Evolutionary conservation across 805 yeast species (phyloP).

Genomic region (Saccharomycopsis olivae): DNA sequence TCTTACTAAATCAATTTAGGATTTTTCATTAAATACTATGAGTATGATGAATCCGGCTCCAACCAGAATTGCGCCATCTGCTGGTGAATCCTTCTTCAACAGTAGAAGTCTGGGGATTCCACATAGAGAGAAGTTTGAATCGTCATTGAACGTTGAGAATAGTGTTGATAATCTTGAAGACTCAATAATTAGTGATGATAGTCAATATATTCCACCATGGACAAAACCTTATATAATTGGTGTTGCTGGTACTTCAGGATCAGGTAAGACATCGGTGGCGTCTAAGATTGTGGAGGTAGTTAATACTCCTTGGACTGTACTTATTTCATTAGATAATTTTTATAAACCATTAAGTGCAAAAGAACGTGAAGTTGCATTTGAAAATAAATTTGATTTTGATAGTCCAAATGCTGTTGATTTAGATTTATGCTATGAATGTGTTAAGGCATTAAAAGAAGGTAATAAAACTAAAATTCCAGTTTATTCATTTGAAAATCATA

Average conservation of each 20-base stretch:
- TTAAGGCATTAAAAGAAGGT: constrained; percentile 62
- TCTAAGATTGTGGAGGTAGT: constrained; percentile 64
- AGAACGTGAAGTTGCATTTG: constrained; percentile 52
- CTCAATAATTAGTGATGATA: not conserved
- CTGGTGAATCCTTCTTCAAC: constrained; percentile 3
- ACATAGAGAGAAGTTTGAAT: not conserved
- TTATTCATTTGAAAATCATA: constrained; percentile 56
- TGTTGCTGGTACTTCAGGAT: constrained; percentile 79
- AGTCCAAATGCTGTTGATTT: constrained; percentile 76
- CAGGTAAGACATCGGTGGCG: constrained; percentile 92
- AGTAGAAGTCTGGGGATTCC: not conserved
- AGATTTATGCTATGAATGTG: constrained; percentile 55
- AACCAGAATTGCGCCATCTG: constrained; percentile 1
- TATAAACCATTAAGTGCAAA: constrained; percentile 64
- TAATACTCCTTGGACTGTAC: constrained; percentile 90
- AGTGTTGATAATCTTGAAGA: no score
- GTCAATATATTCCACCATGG: constrained; percentile 72
- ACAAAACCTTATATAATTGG: constrained; percentile 77
- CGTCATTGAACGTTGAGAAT: no score
- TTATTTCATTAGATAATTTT: constrained; percentile 83
- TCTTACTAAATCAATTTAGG: no score
- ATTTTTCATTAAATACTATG: no score
- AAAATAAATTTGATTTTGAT: constrained; percentile 75
- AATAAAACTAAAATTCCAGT: constrained; percentile 55
- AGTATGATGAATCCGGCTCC: no score